These are phyloP conservation scores for Rhytidiadelphus loreus DNA, from an alignment of 225 moss, liverwort and hornwort genomes.

Conservation along the genomic window DNA sequence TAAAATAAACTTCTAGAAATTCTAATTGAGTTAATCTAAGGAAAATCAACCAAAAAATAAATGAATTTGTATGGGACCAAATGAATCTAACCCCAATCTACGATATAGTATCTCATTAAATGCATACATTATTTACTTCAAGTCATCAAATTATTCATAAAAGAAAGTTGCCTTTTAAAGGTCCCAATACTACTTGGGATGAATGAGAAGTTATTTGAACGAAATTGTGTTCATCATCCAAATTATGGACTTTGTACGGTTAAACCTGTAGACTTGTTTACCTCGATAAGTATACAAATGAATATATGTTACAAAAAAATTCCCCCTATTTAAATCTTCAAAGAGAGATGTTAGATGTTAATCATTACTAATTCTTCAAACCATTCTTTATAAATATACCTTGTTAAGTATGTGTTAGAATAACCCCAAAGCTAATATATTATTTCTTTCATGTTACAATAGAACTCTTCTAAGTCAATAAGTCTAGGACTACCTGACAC, in stretches of 20 bases:
- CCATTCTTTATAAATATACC: neutral
- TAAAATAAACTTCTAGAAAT: too few relatives aligned
- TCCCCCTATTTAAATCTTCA: rapidly evolving
- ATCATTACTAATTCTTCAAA: neutral
- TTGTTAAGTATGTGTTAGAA: rapidly evolving
- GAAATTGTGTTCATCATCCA: neutral
- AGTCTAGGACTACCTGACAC: too few relatives aligned
- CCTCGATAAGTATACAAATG: rapidly evolving
- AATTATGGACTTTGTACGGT: neutral
- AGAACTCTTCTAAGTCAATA: too few relatives aligned
- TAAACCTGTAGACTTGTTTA: too few relatives aligned
- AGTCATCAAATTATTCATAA: neutral
- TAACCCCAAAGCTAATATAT: neutral
- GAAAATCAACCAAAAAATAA: too few relatives aligned
- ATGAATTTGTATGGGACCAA: too few relatives aligned
- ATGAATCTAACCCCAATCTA: too few relatives aligned
- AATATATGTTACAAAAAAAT: neutral
- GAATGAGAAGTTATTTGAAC: neutral
- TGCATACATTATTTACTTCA: neutral
- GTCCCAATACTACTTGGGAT: neutral
- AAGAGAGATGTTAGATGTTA: neutral
- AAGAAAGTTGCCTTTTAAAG: neutral
- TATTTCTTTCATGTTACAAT: too few relatives aligned
- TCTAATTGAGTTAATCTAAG: too few relatives aligned
- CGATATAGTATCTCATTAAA: neutral